Percentiles rank a stretch among this genome's conserved stretches.
Conservation (phyloP, 2,329 filamentous ascomycete species). For the Coleophoma cylindrospora region DNA sequence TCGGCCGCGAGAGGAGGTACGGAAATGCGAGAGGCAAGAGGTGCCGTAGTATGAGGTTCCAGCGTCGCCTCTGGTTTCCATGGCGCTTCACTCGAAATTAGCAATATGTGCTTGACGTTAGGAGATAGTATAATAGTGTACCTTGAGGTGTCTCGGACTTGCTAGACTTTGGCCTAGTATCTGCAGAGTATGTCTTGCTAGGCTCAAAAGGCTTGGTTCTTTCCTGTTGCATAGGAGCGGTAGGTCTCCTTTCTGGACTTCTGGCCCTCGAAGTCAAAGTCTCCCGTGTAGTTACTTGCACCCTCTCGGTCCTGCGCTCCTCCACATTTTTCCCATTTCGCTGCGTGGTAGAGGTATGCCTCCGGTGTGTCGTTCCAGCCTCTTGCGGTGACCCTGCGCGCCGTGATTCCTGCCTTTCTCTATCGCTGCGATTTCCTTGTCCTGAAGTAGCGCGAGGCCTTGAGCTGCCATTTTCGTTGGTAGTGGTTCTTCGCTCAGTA, state of each 20-base stretch:
- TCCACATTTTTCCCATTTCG: conserved; percentile 39
- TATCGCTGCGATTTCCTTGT: conserved; percentile 20
- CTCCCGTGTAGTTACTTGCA: conserved; percentile 57
- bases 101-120: too few relatives aligned
- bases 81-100: conserved; percentile 28
- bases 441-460: conserved; percentile 23
- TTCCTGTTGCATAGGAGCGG: conserved; percentile 12
- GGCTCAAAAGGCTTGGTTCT: conserved; percentile 15
- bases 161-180: conserved; percentile 27
- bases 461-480: conserved; percentile 20
- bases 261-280: conserved; percentile 52
- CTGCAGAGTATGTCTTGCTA: conserved; percentile 16
- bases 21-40: conserved; percentile 42
- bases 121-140: conserved; percentile 21
- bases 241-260: conserved; percentile 44
- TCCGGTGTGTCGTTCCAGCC: conserved; percentile 42
- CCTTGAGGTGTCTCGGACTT: conserved; percentile 44
- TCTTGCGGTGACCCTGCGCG: conserved; percentile 19
- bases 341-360: conserved; percentile 51
- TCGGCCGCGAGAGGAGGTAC: conserved; percentile 70
- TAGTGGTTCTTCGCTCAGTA: conserved; percentile 20
- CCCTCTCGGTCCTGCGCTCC: conserved; percentile 48
- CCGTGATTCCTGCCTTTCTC: conserved; percentile 14
- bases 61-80: conserved; percentile 82
- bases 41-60: conserved; percentile 57